Evolutionary conservation across 2,329 filamentous ascomycete genomes (phyloP), one percentile per base, ranked within the genome.

Genomic region (Fusarium secorum): DNA sequence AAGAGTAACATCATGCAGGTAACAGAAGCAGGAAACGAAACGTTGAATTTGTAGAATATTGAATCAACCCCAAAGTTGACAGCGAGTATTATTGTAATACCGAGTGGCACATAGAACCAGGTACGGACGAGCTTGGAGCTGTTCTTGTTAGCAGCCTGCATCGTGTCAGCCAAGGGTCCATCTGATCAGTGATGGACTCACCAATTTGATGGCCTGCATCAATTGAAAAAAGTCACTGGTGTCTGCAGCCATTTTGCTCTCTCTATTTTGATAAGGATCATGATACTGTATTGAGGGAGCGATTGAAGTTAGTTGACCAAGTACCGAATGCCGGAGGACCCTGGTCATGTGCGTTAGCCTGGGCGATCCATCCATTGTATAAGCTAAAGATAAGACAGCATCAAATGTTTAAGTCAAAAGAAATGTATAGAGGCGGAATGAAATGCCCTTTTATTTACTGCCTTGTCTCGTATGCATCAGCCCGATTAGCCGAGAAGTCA

Each of bases 11-110:
- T 78, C 71, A 90, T 81, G 45, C 86, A 87, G 7, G 88, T 87
- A 6, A 90, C 88, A 4, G 87, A 89, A 5, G 88, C 85, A 1
- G 88, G 88, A 66, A 90, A 90, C 1, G 85, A 82, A 11, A 89
- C 82, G 26, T 81, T 80, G 59, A 84, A 82, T 11, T 85, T 76
- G 17, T 79, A 79, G 63, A 85, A 80, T 28, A 85, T 71, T n/a
- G 78, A 78, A 66, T 84, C 79, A 30, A 85, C 78, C 35, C 80
- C 84, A 59, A 85, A 85, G 67, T 83, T 84, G 5, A 77, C 80
- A 18, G 79, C 76, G 14, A 85, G 78, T 11, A 83, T 82, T 26
- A 77, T 69, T 28, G 81, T 70, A 57, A 84, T 79, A 38, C 83
- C 83, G 1, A 81, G 42, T 1, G 87, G 88, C 0, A 88, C 83